Base-by-base conservation (phyloP, 1,284 basidiomycete species). In the Cystobasidiaceae sp. region DNA sequence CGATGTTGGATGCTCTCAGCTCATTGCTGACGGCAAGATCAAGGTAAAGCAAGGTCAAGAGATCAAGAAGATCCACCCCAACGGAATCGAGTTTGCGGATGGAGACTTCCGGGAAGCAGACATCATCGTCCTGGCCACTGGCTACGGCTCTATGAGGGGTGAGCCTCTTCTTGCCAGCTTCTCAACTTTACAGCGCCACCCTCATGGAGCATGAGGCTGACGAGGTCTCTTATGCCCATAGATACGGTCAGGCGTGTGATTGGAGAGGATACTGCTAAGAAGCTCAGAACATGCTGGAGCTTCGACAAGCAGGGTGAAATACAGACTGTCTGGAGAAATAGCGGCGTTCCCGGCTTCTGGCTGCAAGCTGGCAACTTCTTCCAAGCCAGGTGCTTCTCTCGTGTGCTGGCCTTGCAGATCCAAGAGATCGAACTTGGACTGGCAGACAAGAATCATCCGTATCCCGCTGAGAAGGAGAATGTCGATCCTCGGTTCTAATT, bases 261-360 rank as follows among this genome's bases (percentile, higher is more conserved):
- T 32, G 81, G 81, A 0, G 78, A 82, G 15, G 79, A 83, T 8
- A 76, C 83, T 13, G 80, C 78, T 2, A 75, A 79, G 19, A 78
- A 78, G 39, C 71, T 83, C 45, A 78, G 79, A 33, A 78, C 78
- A 0, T 76, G 86, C 27, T 86, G 84, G 86, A 82, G 83, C 2
- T 70, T 84, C 32, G 79, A 83, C 70, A 73, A 75, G 13, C 84
- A 86, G 68, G 83, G 84, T 0, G 84, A 86, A 74, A 75, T 85
- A 41, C 76, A 79, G 21, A 80, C 81, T 8, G 77, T 78, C 6
- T 83, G 80, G 77, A 75, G 81, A 13, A 80, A 82, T 68, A 73
- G 80, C 23, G 84, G 83, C 6, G 75, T 83, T 0, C 79, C 78
- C 9, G 80, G 81, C 21, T 71, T 84, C 54, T 87, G 83, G 80